phyloP scores from a whole-genome alignment of 768 basidiomycete species.

The Multifurca ochricompacta region DNA sequence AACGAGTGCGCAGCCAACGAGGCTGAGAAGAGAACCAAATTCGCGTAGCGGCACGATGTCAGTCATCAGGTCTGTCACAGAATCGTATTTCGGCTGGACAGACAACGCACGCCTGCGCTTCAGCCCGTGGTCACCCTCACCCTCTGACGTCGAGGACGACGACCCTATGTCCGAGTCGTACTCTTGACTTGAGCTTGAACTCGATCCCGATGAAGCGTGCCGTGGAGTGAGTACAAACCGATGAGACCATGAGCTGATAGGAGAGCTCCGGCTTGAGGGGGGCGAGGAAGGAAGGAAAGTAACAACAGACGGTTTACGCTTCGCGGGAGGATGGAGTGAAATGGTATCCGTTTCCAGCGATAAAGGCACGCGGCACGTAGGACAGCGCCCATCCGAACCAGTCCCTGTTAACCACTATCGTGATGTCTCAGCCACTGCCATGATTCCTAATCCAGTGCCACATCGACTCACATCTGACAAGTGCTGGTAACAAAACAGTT shows the following conservation, averaged over 20 bases:
- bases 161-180: conserved; percentile 11
- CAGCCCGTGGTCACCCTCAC: conserved; percentile 4
- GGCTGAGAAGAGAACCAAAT: conserved; percentile 19
- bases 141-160: conserved; percentile 16
- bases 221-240: not conserved
- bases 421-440: not conserved
- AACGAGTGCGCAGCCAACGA: conserved; percentile 19
- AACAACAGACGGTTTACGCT: not conserved
- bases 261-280: not conserved
- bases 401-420: conserved; percentile 15
- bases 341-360: conserved; percentile 20
- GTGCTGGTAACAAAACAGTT: conserved; percentile 22
- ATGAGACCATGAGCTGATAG: conserved; percentile 1
- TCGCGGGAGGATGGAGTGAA: conserved; percentile 16
- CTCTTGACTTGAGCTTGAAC: conserved; percentile 14
- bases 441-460: not conserved
- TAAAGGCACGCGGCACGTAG: conserved; percentile 19
- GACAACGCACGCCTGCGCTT: conserved; percentile 1
- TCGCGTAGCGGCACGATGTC: conserved; percentile 12
- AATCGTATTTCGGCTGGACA: conserved; percentile 12
- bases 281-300: not conserved
- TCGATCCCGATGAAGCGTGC: not conserved
- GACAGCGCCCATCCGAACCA: conserved; percentile 21
- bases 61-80: conserved; percentile 12
- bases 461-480: conserved; percentile 19